Evolutionary conservation across 176 grass and related monocot genomes (phyloP).

Genomic region (Pontederia crassipes): DNA sequence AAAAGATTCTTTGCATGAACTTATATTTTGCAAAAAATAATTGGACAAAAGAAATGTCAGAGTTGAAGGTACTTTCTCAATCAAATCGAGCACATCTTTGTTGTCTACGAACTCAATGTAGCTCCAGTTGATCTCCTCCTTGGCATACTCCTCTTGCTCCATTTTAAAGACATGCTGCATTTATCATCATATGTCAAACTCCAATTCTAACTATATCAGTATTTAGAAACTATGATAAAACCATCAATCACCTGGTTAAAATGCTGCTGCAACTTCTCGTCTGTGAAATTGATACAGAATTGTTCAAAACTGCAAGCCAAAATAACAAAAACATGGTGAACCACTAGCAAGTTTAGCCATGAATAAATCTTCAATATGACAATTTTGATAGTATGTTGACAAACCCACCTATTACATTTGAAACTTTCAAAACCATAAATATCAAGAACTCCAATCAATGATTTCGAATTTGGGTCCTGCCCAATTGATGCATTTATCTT

Average conservation of each 20-base stretch:
- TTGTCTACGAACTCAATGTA: slow-evolving; percentile 99
- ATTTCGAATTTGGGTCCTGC: slow-evolving; percentile 93
- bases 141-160: slow-evolving; percentile 19
- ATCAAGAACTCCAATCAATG: slow-evolving; percentile 99
- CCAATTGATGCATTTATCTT: slow-evolving; percentile 99
- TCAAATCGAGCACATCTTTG: slow-evolving; percentile 96
- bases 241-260: slow-evolving; percentile 63
- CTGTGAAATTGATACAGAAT: slow-evolving; percentile 50
- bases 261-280: slow-evolving; percentile 98
- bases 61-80: slow-evolving; percentile 69
- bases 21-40: too few relatives aligned
- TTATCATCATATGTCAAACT: slow-evolving; percentile 28
- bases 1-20: too few relatives aligned
- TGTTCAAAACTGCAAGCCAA: slow-evolving; percentile 33
- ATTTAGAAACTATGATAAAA: slow-evolving; percentile 25
- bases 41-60: background rate
- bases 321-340: too few relatives aligned
- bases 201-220: slow-evolving; percentile 25
- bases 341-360: background rate
- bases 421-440: slow-evolving; percentile 99
- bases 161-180: slow-evolving; percentile 11
- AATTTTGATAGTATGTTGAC: too few relatives aligned
- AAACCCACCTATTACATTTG: too few relatives aligned
- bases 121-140: slow-evolving; percentile 98
- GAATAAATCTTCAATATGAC: too few relatives aligned